phyloP scores from a whole-genome alignment of 371 early-diverging fungal genomes.

The Coelomomyces lativittatus region DNA sequence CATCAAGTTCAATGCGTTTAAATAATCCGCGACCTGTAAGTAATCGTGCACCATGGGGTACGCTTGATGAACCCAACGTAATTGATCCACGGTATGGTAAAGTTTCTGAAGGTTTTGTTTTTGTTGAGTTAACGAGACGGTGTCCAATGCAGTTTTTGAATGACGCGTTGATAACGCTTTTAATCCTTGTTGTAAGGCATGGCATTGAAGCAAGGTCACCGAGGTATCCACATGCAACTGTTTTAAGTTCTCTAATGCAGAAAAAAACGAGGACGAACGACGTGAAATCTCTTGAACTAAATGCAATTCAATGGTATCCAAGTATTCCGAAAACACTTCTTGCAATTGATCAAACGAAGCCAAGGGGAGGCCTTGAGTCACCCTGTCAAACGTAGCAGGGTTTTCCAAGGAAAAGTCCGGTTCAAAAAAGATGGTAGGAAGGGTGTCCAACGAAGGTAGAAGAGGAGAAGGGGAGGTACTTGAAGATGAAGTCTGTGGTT shows the following conservation, averaged over 20 bases:
- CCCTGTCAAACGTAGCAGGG: conserved; percentile 68
- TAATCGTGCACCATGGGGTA: conserved; percentile 64
- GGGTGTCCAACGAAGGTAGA: conserved; percentile 29
- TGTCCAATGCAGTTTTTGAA: conserved; percentile 55
- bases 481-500: conserved; percentile 9
- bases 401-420: conserved; percentile 63
- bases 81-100: conserved; percentile 40
- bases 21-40: conserved; percentile 55
- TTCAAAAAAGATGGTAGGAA: conserved; percentile 71
- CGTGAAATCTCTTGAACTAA: conserved; percentile 73
- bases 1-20: conserved; percentile 67
- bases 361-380: conserved; percentile 44
- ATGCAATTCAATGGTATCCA: conserved; percentile 81
- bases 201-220: conserved; percentile 63
- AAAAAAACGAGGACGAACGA: conserved; percentile 75
- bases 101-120: conserved; percentile 49
- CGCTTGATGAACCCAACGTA: conserved; percentile 51
- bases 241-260: conserved; percentile 73
- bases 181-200: conserved; percentile 49
- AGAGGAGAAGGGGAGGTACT: not conserved
- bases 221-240: conserved; percentile 70
- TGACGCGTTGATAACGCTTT: conserved; percentile 41
- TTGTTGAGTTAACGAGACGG: conserved; percentile 55
- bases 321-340: conserved; percentile 67
- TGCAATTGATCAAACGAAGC: conserved; percentile 35